Percentiles rank a stretch among this genome's conserved stretches.
Evolutionary conservation across 2,329 filamentous ascomycete species (phyloP).

Genomic region (Rhinocladiella similis): DNA sequence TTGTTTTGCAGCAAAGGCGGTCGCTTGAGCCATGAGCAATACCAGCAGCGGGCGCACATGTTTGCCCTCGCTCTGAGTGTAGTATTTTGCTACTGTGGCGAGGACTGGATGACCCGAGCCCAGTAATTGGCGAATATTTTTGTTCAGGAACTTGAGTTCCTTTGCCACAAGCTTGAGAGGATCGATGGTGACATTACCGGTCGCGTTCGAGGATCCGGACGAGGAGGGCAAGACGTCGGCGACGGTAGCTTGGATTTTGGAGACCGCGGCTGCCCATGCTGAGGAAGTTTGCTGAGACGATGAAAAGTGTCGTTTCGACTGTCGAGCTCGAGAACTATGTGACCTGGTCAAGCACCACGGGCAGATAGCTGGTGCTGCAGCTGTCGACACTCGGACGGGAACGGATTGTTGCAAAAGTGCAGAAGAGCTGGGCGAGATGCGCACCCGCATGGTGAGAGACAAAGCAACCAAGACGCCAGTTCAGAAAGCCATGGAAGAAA

Average conservation of each 20-base stretch:
- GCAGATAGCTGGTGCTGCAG: conserved; percentile 15
- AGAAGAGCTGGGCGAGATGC: conserved; percentile 9
- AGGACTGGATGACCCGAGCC: conserved; percentile 93
- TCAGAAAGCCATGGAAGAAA: conserved; percentile 15
- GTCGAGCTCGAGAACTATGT: conserved; percentile 6
- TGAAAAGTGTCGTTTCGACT: conserved; percentile 18
- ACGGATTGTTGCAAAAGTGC: conserved; percentile 9
- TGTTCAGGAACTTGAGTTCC: conserved; percentile 93
- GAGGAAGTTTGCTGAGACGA: conserved; percentile 21
- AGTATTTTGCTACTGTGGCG: conserved; percentile 96
- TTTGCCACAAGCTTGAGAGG: conserved; percentile 88
- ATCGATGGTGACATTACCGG: conserved; percentile 71
- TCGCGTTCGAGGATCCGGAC: conserved; percentile 29
- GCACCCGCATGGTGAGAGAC: conserved; percentile 16
- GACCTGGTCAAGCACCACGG: conserved; percentile 20
- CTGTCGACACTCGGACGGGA: neutral
- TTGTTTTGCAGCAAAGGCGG: conserved; percentile 71
- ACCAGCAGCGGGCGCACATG: conserved; percentile 94
- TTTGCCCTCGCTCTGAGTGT: conserved; percentile 94
- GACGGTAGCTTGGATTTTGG: conserved; percentile 54
- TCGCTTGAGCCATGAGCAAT: conserved; percentile 93
- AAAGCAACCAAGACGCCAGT: neutral
- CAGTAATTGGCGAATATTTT: conserved; percentile 88
- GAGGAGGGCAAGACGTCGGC: conserved; percentile 39
- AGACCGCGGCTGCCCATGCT: conserved; percentile 46